Conservation (phyloP, 2,329 filamentous ascomycete species). For the Fusarium newnesense region DNA sequence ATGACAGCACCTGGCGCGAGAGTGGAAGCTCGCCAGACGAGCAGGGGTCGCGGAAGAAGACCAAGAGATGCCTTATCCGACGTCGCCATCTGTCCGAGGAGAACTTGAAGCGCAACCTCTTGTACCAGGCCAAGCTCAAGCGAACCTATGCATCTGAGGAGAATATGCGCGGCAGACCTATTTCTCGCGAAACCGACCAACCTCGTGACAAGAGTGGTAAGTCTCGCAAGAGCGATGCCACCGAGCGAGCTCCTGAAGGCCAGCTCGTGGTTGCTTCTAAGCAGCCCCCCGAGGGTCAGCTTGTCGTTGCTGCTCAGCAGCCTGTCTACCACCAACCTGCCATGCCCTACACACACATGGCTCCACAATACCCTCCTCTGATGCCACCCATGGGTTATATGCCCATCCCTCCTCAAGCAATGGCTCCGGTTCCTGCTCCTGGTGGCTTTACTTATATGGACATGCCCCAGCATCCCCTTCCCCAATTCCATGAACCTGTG, state of each 20-base stretch:
- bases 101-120: conserved; percentile 23
- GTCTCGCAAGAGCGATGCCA: conserved; percentile 15
- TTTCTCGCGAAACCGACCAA: background rate
- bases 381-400: conserved; percentile 7
- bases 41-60: background rate
- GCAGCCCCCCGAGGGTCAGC: background rate
- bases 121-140: conserved; percentile 1
- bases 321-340: background rate
- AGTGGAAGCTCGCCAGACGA: conserved; percentile 14
- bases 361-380: background rate
- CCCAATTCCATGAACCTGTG: background rate
- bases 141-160: conserved; percentile 9
- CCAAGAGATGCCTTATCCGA: background rate
- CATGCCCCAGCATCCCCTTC: background rate
- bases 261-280: background rate
- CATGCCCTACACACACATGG: background rate
- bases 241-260: background rate
- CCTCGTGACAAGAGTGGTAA: background rate
- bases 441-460: conserved; percentile 4
- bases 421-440: background rate
- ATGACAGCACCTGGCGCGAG: conserved; percentile 12
- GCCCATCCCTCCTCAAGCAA: background rate
- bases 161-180: background rate
- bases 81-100: conserved; percentile 15
- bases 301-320: background rate